Evolutionary conservation across 768 basidiomycete species (phyloP).

Genomic region (Mycena sanguinolenta): DNA sequence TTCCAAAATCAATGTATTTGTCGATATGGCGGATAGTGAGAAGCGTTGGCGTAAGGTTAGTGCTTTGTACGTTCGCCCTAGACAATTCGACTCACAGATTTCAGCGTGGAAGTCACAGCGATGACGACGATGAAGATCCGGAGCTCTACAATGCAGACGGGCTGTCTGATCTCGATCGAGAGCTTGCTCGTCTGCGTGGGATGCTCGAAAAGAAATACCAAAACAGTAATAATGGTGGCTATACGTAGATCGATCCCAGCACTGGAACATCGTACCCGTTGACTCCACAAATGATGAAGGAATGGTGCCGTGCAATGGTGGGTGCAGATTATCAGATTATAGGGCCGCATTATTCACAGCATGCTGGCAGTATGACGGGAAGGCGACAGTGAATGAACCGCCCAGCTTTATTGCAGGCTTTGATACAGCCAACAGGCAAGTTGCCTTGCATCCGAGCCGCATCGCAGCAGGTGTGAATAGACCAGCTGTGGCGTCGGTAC

Average conservation of each 20-base stretch:
- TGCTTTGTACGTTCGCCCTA: no score
- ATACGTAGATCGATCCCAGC: constrained; percentile 31
- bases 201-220: constrained; percentile 30
- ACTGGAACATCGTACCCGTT: constrained; percentile 17
- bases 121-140: no score
- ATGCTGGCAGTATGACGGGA: constrained; percentile 6
- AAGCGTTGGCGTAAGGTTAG: constrained; percentile 7
- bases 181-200: constrained; percentile 29
- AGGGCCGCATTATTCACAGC: not conserved
- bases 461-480: constrained; percentile 16
- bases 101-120: no score
- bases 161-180: constrained; percentile 29
- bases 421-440: constrained; percentile 2
- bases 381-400: not conserved
- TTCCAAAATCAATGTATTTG: constrained; percentile 4
- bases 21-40: constrained; percentile 16
- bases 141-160: constrained; percentile 18
- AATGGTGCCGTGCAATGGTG: constrained; percentile 35
- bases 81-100: no score
- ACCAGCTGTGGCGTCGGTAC: no score
- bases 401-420: not conserved
- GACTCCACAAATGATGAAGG: constrained; percentile 38
- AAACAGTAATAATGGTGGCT: constrained; percentile 32
- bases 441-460: constrained; percentile 9
- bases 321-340: not conserved